phyloP scores from a whole-genome alignment of 352 stramenopile genomes.

The Pythium plurisporium region DNA sequence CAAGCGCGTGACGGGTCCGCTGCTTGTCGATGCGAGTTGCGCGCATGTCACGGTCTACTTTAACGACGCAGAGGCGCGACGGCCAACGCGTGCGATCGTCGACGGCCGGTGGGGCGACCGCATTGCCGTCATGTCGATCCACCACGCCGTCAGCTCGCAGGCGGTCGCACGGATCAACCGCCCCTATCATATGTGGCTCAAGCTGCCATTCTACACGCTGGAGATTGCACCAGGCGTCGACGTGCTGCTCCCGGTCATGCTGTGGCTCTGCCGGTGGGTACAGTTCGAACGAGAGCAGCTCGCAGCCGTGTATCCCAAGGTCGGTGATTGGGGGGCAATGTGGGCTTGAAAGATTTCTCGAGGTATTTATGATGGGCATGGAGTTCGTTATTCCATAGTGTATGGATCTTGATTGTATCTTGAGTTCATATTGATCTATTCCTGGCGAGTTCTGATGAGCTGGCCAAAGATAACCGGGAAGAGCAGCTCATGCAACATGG shows the following conservation, averaged over 20 bases:
- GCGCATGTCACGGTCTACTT: conserved; percentile 4
- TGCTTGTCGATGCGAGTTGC: not conserved
- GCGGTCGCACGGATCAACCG: conserved; percentile 5
- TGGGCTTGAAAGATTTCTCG: not conserved
- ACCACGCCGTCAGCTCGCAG: conserved; percentile 6
- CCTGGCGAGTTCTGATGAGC: not conserved
- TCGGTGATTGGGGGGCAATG: not conserved
- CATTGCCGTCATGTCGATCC: conserved; percentile 1
- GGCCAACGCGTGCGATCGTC: conserved; percentile 1
- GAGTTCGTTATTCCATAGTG: not conserved
- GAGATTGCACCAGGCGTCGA: conserved; percentile 4
- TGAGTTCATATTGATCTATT: not conserved
- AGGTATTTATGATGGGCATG: not conserved
- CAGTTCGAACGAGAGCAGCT: conserved; percentile 3
- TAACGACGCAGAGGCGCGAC: not conserved
- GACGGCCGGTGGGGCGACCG: conserved; percentile 1
- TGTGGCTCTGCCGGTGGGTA: conserved; percentile 6
- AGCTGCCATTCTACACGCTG: conserved; percentile 2
- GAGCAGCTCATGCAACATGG: not conserved
- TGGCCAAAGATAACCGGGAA: conserved; percentile 7
- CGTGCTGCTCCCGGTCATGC: conserved; percentile 1
- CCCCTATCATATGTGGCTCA: conserved; percentile 3
- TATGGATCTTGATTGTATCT: not conserved
- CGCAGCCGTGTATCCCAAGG: not conserved
- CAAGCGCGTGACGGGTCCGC: not conserved